phyloP scores from a whole-genome alignment of 305 asterid species.

The Solanum hybrid region DNA sequence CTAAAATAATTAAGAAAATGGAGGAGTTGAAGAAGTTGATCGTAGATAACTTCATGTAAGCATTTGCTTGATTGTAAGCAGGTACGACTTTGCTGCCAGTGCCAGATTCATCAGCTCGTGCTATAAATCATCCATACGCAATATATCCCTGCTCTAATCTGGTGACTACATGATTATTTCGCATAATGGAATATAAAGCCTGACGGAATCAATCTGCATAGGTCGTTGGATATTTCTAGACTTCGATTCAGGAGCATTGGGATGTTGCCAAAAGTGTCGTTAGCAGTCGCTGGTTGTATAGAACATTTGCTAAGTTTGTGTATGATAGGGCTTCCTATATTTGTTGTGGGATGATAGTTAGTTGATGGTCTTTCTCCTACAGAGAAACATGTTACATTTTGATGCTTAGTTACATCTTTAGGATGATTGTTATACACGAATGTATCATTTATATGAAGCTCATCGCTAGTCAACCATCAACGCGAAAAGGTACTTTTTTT shows the following conservation, averaged over 20 bases:
- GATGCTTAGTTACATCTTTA: neutral
- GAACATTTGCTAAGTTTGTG: neutral
- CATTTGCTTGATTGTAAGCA: constrained; percentile 24
- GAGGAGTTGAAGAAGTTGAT: constrained; percentile 56
- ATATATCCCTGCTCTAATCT: neutral
- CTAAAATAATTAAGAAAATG: constrained; percentile 52
- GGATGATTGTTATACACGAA: neutral
- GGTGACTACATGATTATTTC: neutral
- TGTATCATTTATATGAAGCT: neutral
- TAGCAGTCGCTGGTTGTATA: neutral
- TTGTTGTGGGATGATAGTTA: neutral
- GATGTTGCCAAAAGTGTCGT: neutral
- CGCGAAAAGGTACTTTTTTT: neutral
- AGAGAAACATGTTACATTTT: neutral
- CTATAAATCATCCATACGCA: neutral
- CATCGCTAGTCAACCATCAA: neutral
- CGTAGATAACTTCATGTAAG: constrained; percentile 74
- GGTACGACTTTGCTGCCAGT: neutral
- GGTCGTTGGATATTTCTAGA: neutral
- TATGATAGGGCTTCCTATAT: neutral
- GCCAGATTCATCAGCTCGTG: neutral
- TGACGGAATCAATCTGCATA: neutral
- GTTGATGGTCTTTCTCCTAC: neutral
- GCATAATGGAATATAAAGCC: neutral
- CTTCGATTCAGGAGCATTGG: neutral